phyloP scores from a whole-genome alignment of 1,139 yeast species.

The Pichia sorboxylosa region DNA sequence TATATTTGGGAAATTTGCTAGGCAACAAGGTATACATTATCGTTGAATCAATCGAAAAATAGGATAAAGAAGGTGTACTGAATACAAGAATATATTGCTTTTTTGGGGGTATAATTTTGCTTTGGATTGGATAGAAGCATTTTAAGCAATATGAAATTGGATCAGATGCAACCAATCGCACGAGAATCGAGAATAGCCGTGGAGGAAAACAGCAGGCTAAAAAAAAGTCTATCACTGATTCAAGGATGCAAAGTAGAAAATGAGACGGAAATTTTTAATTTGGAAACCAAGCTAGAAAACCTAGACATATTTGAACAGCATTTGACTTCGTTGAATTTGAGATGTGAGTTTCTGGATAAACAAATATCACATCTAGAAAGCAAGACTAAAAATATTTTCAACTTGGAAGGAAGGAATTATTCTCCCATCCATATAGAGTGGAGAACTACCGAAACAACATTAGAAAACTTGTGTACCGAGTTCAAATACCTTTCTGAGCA shows the following conservation, averaged over 20 bases:
- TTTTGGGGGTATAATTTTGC: too few relatives aligned
- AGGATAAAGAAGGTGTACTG: too few relatives aligned
- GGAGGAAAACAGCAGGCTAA: conserved; percentile 11
- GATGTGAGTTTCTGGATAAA: conserved; percentile 30
- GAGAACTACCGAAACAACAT: conserved; percentile 35
- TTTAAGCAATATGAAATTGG: too few relatives aligned
- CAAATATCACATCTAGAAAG: conserved; percentile 27
- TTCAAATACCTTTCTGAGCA: conserved; percentile 28
- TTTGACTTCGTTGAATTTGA: conserved; percentile 25
- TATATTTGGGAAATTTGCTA: too few relatives aligned
- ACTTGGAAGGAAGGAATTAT: conserved; percentile 7
- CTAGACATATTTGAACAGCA: conserved; percentile 22
- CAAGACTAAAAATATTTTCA: conserved; percentile 11
- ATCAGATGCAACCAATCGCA: neutral
- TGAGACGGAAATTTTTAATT: conserved; percentile 8
- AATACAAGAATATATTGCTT: too few relatives aligned
- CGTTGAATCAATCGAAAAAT: too few relatives aligned
- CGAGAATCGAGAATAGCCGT: conserved; percentile 2
- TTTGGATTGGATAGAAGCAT: too few relatives aligned
- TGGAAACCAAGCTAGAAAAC: conserved; percentile 18
- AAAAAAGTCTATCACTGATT: conserved; percentile 8
- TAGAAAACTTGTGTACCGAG: conserved; percentile 39
- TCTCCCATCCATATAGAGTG: conserved; percentile 20
- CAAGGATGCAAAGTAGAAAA: conserved; percentile 2
- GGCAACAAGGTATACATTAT: too few relatives aligned